Evolutionary conservation across 2,329 filamentous ascomycete genomes (phyloP).

Genomic region (Periconia macrospinosa): DNA sequence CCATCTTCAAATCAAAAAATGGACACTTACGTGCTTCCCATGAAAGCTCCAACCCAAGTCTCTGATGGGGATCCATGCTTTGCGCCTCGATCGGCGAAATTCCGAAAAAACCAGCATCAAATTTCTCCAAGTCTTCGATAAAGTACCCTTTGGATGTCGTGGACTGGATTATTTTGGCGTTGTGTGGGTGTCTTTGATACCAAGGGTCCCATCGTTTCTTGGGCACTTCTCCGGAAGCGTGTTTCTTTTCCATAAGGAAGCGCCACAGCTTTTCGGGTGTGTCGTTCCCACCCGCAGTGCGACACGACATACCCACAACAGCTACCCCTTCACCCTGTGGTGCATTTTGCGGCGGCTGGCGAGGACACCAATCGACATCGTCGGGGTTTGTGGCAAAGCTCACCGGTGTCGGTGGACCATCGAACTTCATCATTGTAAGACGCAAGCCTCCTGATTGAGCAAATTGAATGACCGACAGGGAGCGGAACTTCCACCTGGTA

Average conservation of each 20-base stretch:
- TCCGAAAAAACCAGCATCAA: constrained; percentile 39
- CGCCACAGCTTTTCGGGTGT: constrained; percentile 15
- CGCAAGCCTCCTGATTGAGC: no score
- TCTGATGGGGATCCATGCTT: constrained; percentile 30
- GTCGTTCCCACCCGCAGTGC: constrained; percentile 11
- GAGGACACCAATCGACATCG: background rate
- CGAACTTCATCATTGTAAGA: background rate
- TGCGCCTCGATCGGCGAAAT: constrained; percentile 25
- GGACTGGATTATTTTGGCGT: constrained; percentile 7
- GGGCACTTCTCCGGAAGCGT: constrained; percentile 8
- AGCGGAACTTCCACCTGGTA: no score
- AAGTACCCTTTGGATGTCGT: constrained; percentile 15
- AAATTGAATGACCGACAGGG: no score
- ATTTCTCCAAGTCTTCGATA: constrained; percentile 29
- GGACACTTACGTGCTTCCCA: constrained; percentile 28
- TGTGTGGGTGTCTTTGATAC: constrained; percentile 1
- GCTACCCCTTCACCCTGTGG: constrained; percentile 4
- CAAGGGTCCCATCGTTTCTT: constrained; percentile 10
- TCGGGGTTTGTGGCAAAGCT: background rate
- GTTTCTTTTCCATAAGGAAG: constrained; percentile 14
- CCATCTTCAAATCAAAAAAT: background rate
- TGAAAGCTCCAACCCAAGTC: constrained; percentile 25
- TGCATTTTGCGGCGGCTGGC: background rate
- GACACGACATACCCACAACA: constrained; percentile 15
- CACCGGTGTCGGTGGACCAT: constrained; percentile 2